Base-by-base conservation (phyloP, 305 asterid species). In the Fraxinus albicans region DNA sequence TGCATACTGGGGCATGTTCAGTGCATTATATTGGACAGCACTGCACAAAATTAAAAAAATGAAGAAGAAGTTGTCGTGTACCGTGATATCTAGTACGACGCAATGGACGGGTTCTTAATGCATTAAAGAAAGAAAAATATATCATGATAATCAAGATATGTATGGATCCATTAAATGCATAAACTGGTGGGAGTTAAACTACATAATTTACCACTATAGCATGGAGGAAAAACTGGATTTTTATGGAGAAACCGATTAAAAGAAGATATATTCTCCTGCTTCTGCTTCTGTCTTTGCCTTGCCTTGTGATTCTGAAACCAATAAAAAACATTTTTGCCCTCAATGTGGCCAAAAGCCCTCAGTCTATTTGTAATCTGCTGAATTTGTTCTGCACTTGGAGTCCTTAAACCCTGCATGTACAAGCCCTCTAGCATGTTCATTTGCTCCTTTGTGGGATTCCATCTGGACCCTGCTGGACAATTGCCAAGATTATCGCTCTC, bases 301-400 rank as follows among this genome's bases (percentile, higher is more conserved):
- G 99, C 98, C 84, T 95, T 95, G 17, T 95, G 99, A 34, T 95
- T 94, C 81, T 95, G 99, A 77, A 95, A 95, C 98, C 98, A 95
- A 70, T 95, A 95, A 73, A 95, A 95, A 27, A 95, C 98, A 73
- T 95, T 95, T 80, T 95, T 93, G 50, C 95, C 97, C 79, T 95
- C 97, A 21, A 95, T 91, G 83, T 93, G 97, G 2, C 98, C 99
- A 79, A 84, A 92, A 8, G 87, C 91, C 79, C 87, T 86, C 0
- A 95, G 87, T 82, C 92, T 82, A 2, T 33, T 47, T 3, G 97
- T 94, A 4, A 95, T 94, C 83, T 90, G 94, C 44, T 95, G 97
- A 34, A 95, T 95, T 78, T 95, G 95, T 1, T 95, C 93, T 6
- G 97, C 97, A 63, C 84, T 92, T 1, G 99, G 99, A 6, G 99